Base-by-base conservation (phyloP, 2,329 filamentous ascomycete species). In the Colletotrichum shisoi region DNA sequence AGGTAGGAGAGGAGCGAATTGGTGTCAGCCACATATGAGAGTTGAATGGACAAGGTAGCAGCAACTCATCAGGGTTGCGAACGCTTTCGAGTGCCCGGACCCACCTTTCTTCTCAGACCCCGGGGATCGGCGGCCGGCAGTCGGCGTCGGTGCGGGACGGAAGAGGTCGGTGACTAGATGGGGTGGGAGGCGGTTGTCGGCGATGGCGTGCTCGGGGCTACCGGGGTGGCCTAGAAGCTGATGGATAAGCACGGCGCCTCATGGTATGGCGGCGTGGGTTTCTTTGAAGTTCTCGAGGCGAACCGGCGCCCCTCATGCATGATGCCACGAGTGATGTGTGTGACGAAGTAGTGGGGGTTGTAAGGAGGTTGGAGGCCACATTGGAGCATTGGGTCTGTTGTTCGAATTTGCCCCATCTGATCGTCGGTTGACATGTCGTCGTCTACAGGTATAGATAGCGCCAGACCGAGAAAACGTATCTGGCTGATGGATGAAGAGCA, bases 131-230 rank as follows among this genome's bases (percentile, higher is more conserved):
- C 61, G 39, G 54, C 42, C 65, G 65, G 65, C 65, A 68, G 61
- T 68, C 65, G 65, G 65, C 21, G 61, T 68, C 65, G 65, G 65
- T n/a, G 54, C 48, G 48, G 61, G 27, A 68, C 53, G 62, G 65
- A 52, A 6, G 49, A 59, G 40, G 27, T 60, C 61, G 61, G 56
- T 24, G 37, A 45, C 13, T 4, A 19, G 19, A n/a, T 12, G 40
- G 21, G 27, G 37, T 42, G 61, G 64, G 44, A 34, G 17, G 44
- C 65, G 65, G 65, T 65, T 68, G 56, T 68, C 65, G 65, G 65
- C 61, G 65, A 68, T 68, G 65, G 65, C 65, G 65, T 68, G 65
- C 61, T 40, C 58, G 42, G 56, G 31, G 37, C 51, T 45, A 59
- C 60, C 34, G 60, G 65, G 58, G 24, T 34, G 31, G 31, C 8